Evolutionary conservation across 2,329 filamentous ascomycete genomes (phyloP), one percentile per base, ranked within the genome.

Genomic region (Diaporthe australafricana): DNA sequence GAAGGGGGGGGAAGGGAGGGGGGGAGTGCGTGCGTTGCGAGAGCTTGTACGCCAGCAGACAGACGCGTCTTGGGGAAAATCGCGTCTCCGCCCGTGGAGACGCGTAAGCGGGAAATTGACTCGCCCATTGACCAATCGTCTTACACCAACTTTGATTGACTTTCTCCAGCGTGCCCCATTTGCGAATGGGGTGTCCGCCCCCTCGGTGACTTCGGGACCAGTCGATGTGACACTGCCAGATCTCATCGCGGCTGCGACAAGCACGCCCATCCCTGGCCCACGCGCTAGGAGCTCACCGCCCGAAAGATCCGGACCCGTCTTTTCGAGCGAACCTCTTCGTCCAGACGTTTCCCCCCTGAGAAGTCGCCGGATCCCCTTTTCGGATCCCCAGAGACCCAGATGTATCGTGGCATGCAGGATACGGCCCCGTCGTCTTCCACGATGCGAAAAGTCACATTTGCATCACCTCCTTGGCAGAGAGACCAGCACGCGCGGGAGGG

Each of bases 81-180:
- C 67, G 53, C 67, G 67, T 69, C 67, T 60, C 67, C 53, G 45
- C 67, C 5, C 5, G 42, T 60, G 53, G 67, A 50, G 22, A 40
- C 67, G 67, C 67, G 67, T 22, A 20, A 20, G 67, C 5, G 42
- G 67, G 67, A 69, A 60, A 69, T 69, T 60, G 45, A 48, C 32
- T 47, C 53, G 30, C 42, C 53, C 22, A 60, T 69, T 69, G 67
- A 30, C 67, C 67, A 69, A 69, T 69, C 42, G 47, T 69, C 67
- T 69, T 69, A 69, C 32, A 69, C 67, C 67, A 60, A 60, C 20
- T 68, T 68, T 68, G 65, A 47, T 57, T 50, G 53, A 50, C 53
- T 50, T 38, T 56, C 42, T 56, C 42, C 27, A 48, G 52, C 66
- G 52, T 45, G 67, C 1, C 22, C 42, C 32, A 60, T 22, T 60